A percentile compares a stretch with the other conserved stretches of the same genome.
Evolutionary conservation across 495 filamentous ascomycete species (phyloP).

Genomic region (Bacidia rubella): DNA sequence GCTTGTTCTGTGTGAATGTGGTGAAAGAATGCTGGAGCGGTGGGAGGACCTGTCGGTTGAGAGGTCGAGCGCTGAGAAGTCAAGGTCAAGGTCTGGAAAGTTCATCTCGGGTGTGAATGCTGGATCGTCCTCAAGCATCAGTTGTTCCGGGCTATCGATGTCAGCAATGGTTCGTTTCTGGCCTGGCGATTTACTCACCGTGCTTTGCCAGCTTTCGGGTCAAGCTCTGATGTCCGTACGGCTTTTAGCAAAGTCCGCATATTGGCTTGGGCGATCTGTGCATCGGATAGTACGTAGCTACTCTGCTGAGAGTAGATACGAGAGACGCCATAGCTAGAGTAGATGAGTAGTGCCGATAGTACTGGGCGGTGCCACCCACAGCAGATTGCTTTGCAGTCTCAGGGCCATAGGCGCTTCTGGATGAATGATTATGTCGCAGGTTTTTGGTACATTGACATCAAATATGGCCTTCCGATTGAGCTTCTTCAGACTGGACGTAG

Average conservation of each 20-base stretch:
- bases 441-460: constrained; percentile 72
- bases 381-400: constrained; percentile 78
- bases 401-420: constrained; percentile 83
- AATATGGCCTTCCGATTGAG: constrained; percentile 80
- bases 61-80: constrained; percentile 29
- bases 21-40: constrained; percentile 24
- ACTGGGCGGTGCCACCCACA: constrained; percentile 32
- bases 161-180: background rate
- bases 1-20: constrained; percentile 23
- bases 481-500: constrained; percentile 56
- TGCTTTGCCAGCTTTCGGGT: constrained; percentile 56
- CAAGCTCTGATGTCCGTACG: constrained; percentile 43
- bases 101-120: constrained; percentile 62
- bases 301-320: constrained; percentile 80
- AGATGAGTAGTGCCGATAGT: constrained; percentile 1
- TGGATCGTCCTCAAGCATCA: constrained; percentile 72
- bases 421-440: constrained; percentile 72
- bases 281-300: constrained; percentile 68
- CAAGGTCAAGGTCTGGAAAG: constrained; percentile 43
- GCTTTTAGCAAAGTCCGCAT: constrained; percentile 52
- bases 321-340: constrained; percentile 58
- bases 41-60: constrained; percentile 22
- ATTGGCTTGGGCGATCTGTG: constrained; percentile 57
- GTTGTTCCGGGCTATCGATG: constrained; percentile 53
- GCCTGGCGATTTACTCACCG: constrained; percentile 36